Conservation (phyloP, 257 asterid species). For the Lantana camara region DNA sequence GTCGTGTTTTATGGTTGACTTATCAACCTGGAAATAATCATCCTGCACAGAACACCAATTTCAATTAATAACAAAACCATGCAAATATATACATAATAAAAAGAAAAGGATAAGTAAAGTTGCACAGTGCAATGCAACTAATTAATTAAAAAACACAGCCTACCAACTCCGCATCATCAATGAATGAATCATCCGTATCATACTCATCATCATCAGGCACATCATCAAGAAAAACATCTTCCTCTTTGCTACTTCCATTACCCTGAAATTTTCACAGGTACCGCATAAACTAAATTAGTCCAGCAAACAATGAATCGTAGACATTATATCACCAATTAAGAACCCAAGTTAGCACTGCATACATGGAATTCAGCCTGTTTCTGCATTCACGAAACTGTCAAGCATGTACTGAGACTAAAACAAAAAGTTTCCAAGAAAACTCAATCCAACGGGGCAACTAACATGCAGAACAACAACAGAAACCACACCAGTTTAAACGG, state of each 20-base stretch:
- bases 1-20: slow-evolving; percentile 85
- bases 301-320: slow-evolving; percentile 11
- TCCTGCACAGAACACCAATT: slow-evolving; percentile 62
- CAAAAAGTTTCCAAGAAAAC: background rate
- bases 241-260: slow-evolving; percentile 88
- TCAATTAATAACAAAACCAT: slow-evolving; percentile 14
- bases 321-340: background rate
- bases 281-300: slow-evolving; percentile 2
- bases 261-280: slow-evolving; percentile 49
- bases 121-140: slow-evolving; percentile 3
- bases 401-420: background rate
- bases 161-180: slow-evolving; percentile 95
- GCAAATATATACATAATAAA: slow-evolving; percentile 13
- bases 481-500: background rate
- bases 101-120: background rate
- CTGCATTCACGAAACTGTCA: background rate
- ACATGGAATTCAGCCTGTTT: background rate
- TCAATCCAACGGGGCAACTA: slow-evolving; percentile 3
- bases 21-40: slow-evolving; percentile 96
- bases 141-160: slow-evolving; percentile 29
- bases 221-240: slow-evolving; percentile 76
- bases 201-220: slow-evolving; percentile 97
- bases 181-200: slow-evolving; percentile 96
- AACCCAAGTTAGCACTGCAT: background rate
- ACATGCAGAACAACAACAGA: background rate